Base-by-base conservation (phyloP, 495 filamentous ascomycete species). In the Penicillium chermesinum region DNA sequence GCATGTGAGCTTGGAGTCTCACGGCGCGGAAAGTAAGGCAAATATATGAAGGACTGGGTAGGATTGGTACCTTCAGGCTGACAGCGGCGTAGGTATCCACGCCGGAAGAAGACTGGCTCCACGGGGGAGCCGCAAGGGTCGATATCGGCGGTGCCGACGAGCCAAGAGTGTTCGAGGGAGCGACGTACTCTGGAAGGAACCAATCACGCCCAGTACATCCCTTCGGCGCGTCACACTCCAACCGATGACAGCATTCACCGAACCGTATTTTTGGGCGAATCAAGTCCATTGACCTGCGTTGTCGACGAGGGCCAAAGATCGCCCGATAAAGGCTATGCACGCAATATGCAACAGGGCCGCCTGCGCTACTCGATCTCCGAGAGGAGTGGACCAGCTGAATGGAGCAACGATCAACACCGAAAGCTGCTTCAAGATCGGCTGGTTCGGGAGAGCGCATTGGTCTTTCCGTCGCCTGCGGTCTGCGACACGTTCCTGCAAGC, bases 21-120 rank as follows among this genome's bases (percentile, higher is more conserved):
- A 7, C 60, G 70, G 38, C 59, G 73, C 7, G 72, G 73, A 49
- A 72, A 71, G 71, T 74, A 63, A 56, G 60, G 33, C n/a, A n/a
- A n/a, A n/a, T n/a, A n/a, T n/a, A n/a, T n/a, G n/a, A n/a, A n/a
- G n/a, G n/a, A n/a, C n/a, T n/a, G n/a, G n/a, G n/a, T n/a, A n/a
- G n/a, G n/a, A n/a, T n/a, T n/a, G n/a, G n/a, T n/a, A n/a, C n/a
- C n/a, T 44, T 17, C 8, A 38, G 55, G 18, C 43, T 46, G 37
- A 55, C 37, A 14, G n/a, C 4, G n/a, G 18, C 20, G 33, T 38
- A 65, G 62, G 48, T 65, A 65, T 50, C 59, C 62, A 2, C 58
- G 61, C 8, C 55, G 53, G 16, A 64, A 57, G 46, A 60, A 51
- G 22, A 55, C 50, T 34, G 46, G 32, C 35, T 48, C 38, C 32